Evolutionary conservation across 2,329 filamentous ascomycete species (phyloP), one percentile per base, ranked within the genome.

Genomic region (Xylaria sp.): DNA sequence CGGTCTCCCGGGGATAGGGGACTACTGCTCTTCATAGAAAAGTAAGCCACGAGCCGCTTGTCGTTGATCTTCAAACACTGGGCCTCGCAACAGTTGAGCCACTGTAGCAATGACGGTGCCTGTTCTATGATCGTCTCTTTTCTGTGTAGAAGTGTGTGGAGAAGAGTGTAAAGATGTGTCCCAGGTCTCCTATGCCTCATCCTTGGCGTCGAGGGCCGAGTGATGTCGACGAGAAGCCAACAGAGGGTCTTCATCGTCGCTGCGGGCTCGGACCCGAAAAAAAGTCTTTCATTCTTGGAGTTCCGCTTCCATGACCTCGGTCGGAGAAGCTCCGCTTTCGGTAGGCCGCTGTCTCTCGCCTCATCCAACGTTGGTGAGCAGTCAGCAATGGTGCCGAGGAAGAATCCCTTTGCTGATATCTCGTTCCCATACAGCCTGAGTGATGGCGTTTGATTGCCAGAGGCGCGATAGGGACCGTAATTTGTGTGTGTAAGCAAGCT

Each of bases 211-310:
- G 28, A 31, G 2, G 54, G 47, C 12, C 47, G 35, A 3, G 64
- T 66, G 42, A 66, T 59, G 31, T 66, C 61, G 17, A 64, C 37
- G 35, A 66, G 61, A 33, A 66, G 57, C 55, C 57, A 64, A 19
- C 61, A 64, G 3, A 64, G 58, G 7, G 49, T 50, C 14, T n/a
- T 60, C 47, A 63, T 50, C 3, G 46, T 43, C 8, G 37, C 38
- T 5, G 46, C 28, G 14, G 52, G 33, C 12, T 58, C 61, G 2
- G 60, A 40, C 40, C 21, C 51, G n/a, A 65, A 60, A 28, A 59
- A 61, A 1, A 50, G 40, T n/a, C 12, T 55, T 21, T 61, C 64
- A 4, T 52, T 57, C 46, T 58, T 60, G 2, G 54, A 40, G 9
- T 57, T 64, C 5, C 53, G 64, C 19, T 64, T 64, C 64, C 64